Evolutionary conservation across 768 basidiomycete genomes (phyloP), one percentile per base, ranked within the genome.

Genomic region (Rhizopogon roseolus): DNA sequence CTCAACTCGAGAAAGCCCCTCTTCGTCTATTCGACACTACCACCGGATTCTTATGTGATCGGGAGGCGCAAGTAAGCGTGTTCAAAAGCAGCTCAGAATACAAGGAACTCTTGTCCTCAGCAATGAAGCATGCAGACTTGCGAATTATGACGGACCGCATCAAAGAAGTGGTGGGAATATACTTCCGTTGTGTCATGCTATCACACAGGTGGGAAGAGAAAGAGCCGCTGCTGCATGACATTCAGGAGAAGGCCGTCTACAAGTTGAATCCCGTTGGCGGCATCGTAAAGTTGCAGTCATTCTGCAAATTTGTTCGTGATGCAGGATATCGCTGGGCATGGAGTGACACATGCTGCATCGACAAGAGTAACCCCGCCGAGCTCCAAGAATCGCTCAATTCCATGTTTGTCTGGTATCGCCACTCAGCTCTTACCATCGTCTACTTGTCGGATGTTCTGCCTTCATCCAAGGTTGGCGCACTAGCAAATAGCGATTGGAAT

Each of bases 291-390:
- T 34, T 53, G 25, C 42, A 46, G 13, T 49, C 28, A 13, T 53
- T 53, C 29, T 53, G 52, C 52, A 22, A 49, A 19, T 16, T 9
- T 7, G 17, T 44, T 32, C 44, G 22, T 19, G 32, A 27, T n/a
- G 16, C 14, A 6, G 28, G 52, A 2, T 46, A 22, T 43, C 39
- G 29, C 13, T 54, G 40, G 19, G 58, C 49, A 8, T 59, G 57
- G 58, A 25, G 27, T 5, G 57, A 58, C 19, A 59, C 58, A 4
- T 54, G 46, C 8, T 60, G 59, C 19, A 55, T 59, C 45, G 54
- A 60, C 41, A 55, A 50, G 6, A 27, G 32, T 14, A 58, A 41
- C 32, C 58, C 48, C 38, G 43, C 43, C 4, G 59, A 60, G 25
- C 45, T 60, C 7, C 41, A 51, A 16, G 5, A 29, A 46, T 32